A percentile compares a stretch with the other conserved stretches of the same genome.
These are phyloP conservation scores for Backusella tuberculispora DNA, from an alignment of 192 early-diverging fungal genomes.

Conservation along the genomic window DNA sequence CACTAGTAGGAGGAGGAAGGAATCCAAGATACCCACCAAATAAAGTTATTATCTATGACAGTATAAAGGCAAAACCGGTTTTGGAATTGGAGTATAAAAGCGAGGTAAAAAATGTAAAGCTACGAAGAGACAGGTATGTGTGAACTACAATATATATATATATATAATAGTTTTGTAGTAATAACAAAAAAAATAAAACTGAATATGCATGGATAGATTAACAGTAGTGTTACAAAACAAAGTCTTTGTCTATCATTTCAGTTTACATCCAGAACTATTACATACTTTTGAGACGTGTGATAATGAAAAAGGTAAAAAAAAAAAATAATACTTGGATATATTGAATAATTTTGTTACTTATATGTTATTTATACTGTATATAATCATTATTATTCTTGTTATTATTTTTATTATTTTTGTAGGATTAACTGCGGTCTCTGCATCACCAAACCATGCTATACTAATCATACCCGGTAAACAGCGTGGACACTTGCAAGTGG, in stretches of 20 bases:
- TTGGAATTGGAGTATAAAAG: constrained; percentile 79
- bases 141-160: constrained; percentile 13
- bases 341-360: too few species aligned
- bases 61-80: constrained; percentile 68
- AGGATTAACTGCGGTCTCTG: constrained; percentile 72
- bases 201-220: constrained; percentile 51
- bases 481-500: constrained; percentile 85
- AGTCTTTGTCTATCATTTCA: constrained; percentile 81
- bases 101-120: constrained; percentile 79
- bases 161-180: background rate
- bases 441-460: constrained; percentile 66
- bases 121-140: constrained; percentile 72
- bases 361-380: too few species aligned
- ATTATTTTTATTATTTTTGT: background rate
- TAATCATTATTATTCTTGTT: background rate
- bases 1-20: constrained; percentile 82
- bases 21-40: constrained; percentile 87
- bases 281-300: constrained; percentile 84
- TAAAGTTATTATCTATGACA: constrained; percentile 89
- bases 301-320: constrained; percentile 67
- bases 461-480: constrained; percentile 84
- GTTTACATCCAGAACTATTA: constrained; percentile 67
- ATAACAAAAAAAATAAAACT: background rate
- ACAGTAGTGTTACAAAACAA: constrained; percentile 78
- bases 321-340: too few species aligned